These are phyloP conservation scores for Endoconidiophora polonica DNA, from an alignment of 2,329 filamentous ascomycete species.

Conservation along the genomic window DNA sequence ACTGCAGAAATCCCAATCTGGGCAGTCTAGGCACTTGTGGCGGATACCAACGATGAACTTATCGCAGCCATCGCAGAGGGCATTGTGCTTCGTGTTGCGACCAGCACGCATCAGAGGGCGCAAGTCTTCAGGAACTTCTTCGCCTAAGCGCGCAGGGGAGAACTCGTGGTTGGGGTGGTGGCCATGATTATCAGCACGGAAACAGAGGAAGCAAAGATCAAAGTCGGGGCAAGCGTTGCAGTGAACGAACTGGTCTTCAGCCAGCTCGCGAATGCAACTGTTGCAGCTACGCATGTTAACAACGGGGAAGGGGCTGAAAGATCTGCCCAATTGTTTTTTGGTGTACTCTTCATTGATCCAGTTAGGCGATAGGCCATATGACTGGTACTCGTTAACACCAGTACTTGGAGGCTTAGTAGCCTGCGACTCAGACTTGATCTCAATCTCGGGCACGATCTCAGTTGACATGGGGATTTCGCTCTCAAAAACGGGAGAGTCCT, in stretches of 20 bases:
- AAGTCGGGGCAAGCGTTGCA: slow-evolving; percentile 77
- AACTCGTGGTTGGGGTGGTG: slow-evolving; percentile 85
- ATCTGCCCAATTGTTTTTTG: neutral
- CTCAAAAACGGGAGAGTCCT: neutral
- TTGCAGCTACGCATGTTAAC: slow-evolving; percentile 51
- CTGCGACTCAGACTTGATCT: neutral
- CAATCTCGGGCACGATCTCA: no score
- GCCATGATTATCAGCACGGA: slow-evolving; percentile 59
- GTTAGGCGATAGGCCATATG: neutral
- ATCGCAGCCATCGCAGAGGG: slow-evolving; percentile 90
- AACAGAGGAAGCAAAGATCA: slow-evolving; percentile 77
- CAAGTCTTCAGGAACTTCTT: slow-evolving; percentile 43
- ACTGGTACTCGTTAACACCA: neutral
- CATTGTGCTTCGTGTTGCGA: slow-evolving; percentile 66
- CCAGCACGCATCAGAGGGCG: slow-evolving; percentile 57
- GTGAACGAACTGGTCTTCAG: slow-evolving; percentile 67
- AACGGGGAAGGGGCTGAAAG: neutral
- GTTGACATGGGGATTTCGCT: neutral
- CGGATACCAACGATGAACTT: slow-evolving; percentile 67
- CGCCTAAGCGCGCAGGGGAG: slow-evolving; percentile 46
- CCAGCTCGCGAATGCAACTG: slow-evolving; percentile 40
- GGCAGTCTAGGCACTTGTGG: slow-evolving; percentile 92
- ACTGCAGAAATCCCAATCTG: slow-evolving; percentile 91
- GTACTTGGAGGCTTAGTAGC: neutral
- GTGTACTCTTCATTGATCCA: neutral